Percentiles rank a stretch among this genome's conserved stretches.
Evolutionary conservation across 2,329 filamentous ascomycete genomes (phyloP).

Genomic region (Aspergillus sp.): DNA sequence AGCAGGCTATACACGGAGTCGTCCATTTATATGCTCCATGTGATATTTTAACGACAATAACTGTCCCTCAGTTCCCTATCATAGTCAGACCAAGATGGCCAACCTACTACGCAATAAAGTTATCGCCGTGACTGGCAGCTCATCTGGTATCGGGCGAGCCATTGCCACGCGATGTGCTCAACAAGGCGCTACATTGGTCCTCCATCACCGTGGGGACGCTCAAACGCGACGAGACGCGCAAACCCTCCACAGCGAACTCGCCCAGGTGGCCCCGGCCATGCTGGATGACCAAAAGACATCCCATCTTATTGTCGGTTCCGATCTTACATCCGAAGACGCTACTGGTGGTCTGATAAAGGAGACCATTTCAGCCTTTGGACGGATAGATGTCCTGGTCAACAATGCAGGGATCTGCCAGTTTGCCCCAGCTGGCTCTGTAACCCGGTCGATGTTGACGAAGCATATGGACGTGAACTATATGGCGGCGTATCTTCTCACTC

Average conservation of each 20-base stretch:
- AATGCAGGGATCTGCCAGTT: conserved; percentile 1
- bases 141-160: not conserved
- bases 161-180: not conserved
- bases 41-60: no score
- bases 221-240: not conserved
- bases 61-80: no score
- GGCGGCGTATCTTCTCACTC: not conserved
- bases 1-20: no score
- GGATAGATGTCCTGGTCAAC: conserved; percentile 2
- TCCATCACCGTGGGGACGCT: not conserved
- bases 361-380: not conserved
- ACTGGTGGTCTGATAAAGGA: not conserved
- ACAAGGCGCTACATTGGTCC: not conserved
- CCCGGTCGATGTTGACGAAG: not conserved
- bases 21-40: no score
- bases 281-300: not conserved
- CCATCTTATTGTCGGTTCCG: no score
- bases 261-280: not conserved
- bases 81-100: not conserved
- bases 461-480: not conserved
- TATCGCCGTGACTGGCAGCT: not conserved
- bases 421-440: not conserved
- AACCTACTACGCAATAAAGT: not conserved
- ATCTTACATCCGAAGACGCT: no score
- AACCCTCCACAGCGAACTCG: not conserved